Evolutionary conservation across 176 grass and related monocot genomes (phyloP).

Genomic region (barley (Hordeum vulgare)): DNA sequence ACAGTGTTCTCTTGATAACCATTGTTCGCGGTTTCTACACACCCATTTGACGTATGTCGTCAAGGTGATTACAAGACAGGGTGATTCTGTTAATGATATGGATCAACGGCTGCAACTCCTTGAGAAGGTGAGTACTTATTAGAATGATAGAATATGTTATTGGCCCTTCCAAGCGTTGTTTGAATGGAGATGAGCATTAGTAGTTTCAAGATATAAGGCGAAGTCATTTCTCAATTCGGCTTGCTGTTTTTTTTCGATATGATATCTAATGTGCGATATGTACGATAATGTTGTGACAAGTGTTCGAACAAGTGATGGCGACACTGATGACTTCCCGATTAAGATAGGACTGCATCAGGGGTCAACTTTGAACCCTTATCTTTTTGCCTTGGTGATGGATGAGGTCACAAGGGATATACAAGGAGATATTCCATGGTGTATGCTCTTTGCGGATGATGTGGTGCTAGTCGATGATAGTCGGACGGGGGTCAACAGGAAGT

Average conservation of each 20-base stretch:
- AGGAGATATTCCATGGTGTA: too few relatives aligned
- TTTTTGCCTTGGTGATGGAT: too few relatives aligned
- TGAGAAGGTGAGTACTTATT: constrained; percentile 63
- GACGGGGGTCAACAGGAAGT: too few relatives aligned
- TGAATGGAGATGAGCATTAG: background rate
- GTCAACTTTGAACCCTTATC: too few relatives aligned
- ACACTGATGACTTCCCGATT: too few relatives aligned
- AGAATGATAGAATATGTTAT: background rate
- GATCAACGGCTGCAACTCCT: constrained; percentile 59
- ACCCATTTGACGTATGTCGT: constrained; percentile 61
- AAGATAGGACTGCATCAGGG: too few relatives aligned
- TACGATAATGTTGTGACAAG: too few relatives aligned
- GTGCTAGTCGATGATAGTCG: too few relatives aligned
- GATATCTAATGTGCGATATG: background rate
- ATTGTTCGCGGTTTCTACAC: constrained; percentile 58
- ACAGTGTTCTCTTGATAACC: constrained; percentile 57
- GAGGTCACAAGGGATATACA: too few relatives aligned
- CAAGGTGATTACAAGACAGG: constrained; percentile 44
- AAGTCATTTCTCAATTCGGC: background rate
- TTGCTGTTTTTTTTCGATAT: background rate
- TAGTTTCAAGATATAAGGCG: background rate
- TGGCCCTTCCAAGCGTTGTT: background rate
- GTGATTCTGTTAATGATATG: constrained; percentile 47
- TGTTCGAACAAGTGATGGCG: too few relatives aligned
- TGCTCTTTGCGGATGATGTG: too few relatives aligned